Conservation (phyloP, 352 stramenopile species). For the Aphanomyces cochlioides region DNA sequence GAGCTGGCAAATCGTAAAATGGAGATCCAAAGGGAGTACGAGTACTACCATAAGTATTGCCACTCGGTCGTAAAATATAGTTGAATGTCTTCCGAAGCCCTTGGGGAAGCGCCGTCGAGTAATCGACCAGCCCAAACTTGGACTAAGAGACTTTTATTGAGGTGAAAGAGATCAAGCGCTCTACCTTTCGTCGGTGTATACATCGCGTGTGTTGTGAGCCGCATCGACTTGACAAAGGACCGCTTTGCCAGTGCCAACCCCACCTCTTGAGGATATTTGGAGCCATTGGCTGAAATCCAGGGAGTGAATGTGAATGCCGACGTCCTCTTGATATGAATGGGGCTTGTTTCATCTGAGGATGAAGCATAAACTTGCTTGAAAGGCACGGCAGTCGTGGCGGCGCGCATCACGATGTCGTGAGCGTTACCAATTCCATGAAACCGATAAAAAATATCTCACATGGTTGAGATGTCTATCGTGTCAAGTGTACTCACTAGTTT, state of each 20-base stretch:
- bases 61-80: slow-evolving; percentile 28
- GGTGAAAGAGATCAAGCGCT: too few species aligned
- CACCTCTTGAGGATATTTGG: slow-evolving; percentile 21
- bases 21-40: too few species aligned
- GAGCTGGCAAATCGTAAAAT: slow-evolving; percentile 5
- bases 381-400: background rate
- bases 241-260: slow-evolving; percentile 9
- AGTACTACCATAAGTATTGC: slow-evolving; percentile 9
- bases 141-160: too few species aligned
- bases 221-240: slow-evolving; percentile 23
- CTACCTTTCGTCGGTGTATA: slow-evolving; percentile 25
- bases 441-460: background rate
- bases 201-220: slow-evolving; percentile 7
- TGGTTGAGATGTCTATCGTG: too few species aligned
- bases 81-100: background rate
- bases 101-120: background rate
- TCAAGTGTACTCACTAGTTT: too few species aligned
- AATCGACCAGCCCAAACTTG: background rate
- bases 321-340: background rate
- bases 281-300: slow-evolving; percentile 26
- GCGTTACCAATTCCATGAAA: background rate
- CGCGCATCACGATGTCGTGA: background rate
- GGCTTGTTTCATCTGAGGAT: slow-evolving; percentile 1
- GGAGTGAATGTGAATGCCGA: slow-evolving; percentile 6
- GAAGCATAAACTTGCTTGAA: slow-evolving; percentile 16